Base-by-base conservation (phyloP, 768 basidiomycete species). In the Mycena floridula region DNA sequence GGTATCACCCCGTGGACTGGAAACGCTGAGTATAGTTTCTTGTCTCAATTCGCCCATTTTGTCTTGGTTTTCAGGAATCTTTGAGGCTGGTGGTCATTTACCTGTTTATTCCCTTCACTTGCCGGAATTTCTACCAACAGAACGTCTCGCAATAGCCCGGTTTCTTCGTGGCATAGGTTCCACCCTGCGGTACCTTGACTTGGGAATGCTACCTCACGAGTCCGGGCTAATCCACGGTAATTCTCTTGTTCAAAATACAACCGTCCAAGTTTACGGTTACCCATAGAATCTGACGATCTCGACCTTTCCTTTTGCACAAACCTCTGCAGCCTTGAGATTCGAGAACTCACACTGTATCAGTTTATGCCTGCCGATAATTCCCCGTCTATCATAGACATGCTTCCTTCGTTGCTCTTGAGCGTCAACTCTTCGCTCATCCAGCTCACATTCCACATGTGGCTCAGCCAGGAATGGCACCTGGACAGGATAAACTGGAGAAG, bases 11-110 rank as follows among this genome's bases (percentile, higher is more conserved):
- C 64, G 36, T 21, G 26, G 58, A 50, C 25, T 72, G 51, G 69
- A 69, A 55, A 68, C 56, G 43, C 65, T 77, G 38, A 63, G 57
- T 23, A 49, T 68, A 30, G 42, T 28, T n/a, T 57, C 58, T 18
- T 66, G 58, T 40, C 49, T 53, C 18, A 52, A 58, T 35, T 40
- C 43, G 20, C 56, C 55, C 23, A 44, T 66, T 21, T 25, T 68
- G 16, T 45, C 49, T 27, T 69, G 65, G 67, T 51, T 65, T 53
- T 48, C 50, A 46, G 21, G 28, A 32, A 3, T 39, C 38, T 22
- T 39, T 13, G 38, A 39, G 38, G 32, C 13, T 18, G 7, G 18
- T 7, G 18, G 15, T 15, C 15, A 15, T 35, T 50, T 49, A 49
- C 59, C 44, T 49, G 43, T 57, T 35, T 55, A 27, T 28, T 54